These are phyloP conservation scores for Populus pruinosa DNA, from an alignment of 345 rosid genomes.

Conservation along the genomic window DNA sequence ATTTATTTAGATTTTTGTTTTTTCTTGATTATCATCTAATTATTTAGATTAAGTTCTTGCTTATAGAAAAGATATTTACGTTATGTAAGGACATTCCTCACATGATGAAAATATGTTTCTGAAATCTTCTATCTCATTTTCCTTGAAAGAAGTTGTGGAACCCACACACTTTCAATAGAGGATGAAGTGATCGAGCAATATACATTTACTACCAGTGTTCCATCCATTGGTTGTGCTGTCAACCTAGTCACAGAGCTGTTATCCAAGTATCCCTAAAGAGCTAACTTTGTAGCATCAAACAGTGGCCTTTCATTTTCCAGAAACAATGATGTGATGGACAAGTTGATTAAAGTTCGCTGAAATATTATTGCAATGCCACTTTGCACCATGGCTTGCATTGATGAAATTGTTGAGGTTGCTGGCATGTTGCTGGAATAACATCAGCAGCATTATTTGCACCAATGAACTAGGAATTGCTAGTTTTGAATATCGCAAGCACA, in stretches of 20 bases:
- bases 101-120: background rate
- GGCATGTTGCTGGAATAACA: background rate
- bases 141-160: background rate
- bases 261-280: background rate
- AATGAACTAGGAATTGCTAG: background rate
- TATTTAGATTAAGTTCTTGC: background rate
- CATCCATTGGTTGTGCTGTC: background rate
- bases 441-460: background rate
- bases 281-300: background rate
- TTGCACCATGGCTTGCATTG: background rate
- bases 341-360: background rate
- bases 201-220: background rate
- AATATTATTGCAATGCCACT: background rate
- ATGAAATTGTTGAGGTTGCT: background rate
- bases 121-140: background rate
- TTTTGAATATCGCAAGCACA: background rate
- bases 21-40: background rate
- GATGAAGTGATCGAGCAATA: background rate
- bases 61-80: background rate
- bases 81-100: background rate
- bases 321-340: background rate
- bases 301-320: background rate
- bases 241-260: no score
- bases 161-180: background rate
- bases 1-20: background rate